phyloP scores from a whole-genome alignment of 2,329 filamentous ascomycete species.

The Beauveria bassiana region DNA sequence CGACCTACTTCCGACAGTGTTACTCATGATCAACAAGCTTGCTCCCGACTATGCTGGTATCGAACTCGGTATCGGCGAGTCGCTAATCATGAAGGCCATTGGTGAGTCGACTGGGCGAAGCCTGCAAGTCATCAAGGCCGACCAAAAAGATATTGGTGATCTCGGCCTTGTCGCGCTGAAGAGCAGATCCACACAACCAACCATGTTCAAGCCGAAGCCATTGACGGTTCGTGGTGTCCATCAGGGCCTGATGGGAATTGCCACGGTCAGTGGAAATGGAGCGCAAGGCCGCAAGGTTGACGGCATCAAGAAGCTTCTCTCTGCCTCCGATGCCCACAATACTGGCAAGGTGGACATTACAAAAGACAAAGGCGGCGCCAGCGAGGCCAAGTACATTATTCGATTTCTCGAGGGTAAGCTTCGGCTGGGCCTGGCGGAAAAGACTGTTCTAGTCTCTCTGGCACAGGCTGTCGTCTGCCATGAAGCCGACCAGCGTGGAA shows the following conservation, averaged over 20 bases:
- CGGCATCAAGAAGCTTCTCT: slow-evolving; percentile 92
- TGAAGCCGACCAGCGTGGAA: slow-evolving; percentile 64
- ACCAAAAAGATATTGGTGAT: slow-evolving; percentile 95
- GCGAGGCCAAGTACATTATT: slow-evolving; percentile 90
- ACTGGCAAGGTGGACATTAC: slow-evolving; percentile 79
- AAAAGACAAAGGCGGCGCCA: slow-evolving; percentile 87
- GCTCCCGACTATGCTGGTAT: slow-evolving; percentile 95
- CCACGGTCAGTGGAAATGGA: slow-evolving; percentile 77
- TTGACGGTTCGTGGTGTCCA: slow-evolving; percentile 82
- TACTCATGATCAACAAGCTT: slow-evolving; percentile 97
- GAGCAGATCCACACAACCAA: slow-evolving; percentile 88
- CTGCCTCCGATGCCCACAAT: slow-evolving; percentile 70
- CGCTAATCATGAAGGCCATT: slow-evolving; percentile 97
- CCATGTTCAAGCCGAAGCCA: slow-evolving; percentile 96
- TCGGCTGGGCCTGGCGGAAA: slow-evolving; percentile 84
- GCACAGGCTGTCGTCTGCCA: slow-evolving; percentile 83
- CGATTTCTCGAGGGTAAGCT: slow-evolving; percentile 93
- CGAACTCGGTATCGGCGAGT: slow-evolving; percentile 96
- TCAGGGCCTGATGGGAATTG: slow-evolving; percentile 79
- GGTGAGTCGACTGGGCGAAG: slow-evolving; percentile 89
- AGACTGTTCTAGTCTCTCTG: slow-evolving; percentile 80
- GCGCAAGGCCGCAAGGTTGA: slow-evolving; percentile 88
- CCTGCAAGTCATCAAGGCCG: slow-evolving; percentile 81
- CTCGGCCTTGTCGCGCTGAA: slow-evolving; percentile 91
- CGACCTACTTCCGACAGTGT: slow-evolving; percentile 79